These are phyloP conservation scores for Tirmania nivea DNA, from an alignment of 495 filamentous ascomycete species.

Conservation along the genomic window DNA sequence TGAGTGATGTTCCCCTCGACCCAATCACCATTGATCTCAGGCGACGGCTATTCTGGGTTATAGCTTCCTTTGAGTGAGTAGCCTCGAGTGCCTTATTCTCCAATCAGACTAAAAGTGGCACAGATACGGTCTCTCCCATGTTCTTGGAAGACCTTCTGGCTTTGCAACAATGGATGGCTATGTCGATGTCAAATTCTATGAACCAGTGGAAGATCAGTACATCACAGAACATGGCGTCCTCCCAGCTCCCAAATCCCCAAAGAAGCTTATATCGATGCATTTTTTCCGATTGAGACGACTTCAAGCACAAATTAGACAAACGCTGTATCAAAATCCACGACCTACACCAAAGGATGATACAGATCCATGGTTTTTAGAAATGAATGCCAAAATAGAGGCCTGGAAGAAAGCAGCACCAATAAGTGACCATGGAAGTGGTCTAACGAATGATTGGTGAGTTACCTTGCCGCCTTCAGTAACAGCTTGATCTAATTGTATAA, in stretches of 20 bases:
- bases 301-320: slow-evolving; percentile 66
- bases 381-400: slow-evolving; percentile 50
- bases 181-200: slow-evolving; percentile 63
- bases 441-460: slow-evolving; percentile 36
- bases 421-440: slow-evolving; percentile 39
- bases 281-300: slow-evolving; percentile 79
- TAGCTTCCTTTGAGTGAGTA: slow-evolving; percentile 55
- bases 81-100: neutral
- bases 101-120: neutral
- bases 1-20: slow-evolving; percentile 33
- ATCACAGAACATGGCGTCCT: slow-evolving; percentile 61
- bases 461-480: slow-evolving; percentile 9
- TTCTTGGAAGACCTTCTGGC: slow-evolving; percentile 59
- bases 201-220: slow-evolving; percentile 51
- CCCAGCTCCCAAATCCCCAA: slow-evolving; percentile 37
- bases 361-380: slow-evolving; percentile 66
- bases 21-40: slow-evolving; percentile 67
- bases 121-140: slow-evolving; percentile 49
- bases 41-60: slow-evolving; percentile 65
- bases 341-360: slow-evolving; percentile 47
- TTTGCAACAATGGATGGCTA: slow-evolving; percentile 60
- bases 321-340: slow-evolving; percentile 60
- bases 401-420: slow-evolving; percentile 46
- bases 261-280: slow-evolving; percentile 73
- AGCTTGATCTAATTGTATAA: neutral